Conservation (phyloP, 306 rosid species). For the Vicia sativa region DNA sequence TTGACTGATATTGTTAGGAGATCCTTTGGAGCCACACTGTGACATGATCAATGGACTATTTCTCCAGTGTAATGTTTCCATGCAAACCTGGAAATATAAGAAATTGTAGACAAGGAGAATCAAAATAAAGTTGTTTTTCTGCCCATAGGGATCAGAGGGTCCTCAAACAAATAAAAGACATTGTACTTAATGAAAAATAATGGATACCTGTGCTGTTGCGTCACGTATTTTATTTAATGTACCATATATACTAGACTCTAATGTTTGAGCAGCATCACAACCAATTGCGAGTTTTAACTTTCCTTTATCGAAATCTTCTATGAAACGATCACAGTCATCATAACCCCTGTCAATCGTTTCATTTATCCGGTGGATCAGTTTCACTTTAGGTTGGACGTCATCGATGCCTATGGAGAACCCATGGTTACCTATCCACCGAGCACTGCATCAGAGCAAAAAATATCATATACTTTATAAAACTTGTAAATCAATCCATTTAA, state of each 20-base stretch:
- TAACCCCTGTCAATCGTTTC: slow-evolving; percentile 60
- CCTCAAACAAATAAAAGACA: slow-evolving; percentile 22
- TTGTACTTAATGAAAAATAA: slow-evolving; percentile 23
- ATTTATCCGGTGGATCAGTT: slow-evolving; percentile 54
- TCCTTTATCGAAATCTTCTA: slow-evolving; percentile 65
- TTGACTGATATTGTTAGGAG: slow-evolving; percentile 87
- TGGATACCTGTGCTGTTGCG: slow-evolving; percentile 64
- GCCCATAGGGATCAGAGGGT: background rate
- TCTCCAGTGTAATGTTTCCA: slow-evolving; percentile 87
- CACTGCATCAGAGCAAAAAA: slow-evolving; percentile 61
- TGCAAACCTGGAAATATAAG: slow-evolving; percentile 66
- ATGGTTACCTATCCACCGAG: slow-evolving; percentile 96
- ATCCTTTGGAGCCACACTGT: slow-evolving; percentile 98
- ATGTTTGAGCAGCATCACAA: slow-evolving; percentile 91
- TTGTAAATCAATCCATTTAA: slow-evolving; percentile 27
- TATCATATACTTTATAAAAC: slow-evolving; percentile 31
- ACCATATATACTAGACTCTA: slow-evolving; percentile 65
- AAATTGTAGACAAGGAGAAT: background rate
- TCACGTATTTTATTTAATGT: slow-evolving; percentile 69
- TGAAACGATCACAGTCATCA: slow-evolving; percentile 58
- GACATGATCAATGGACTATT: slow-evolving; percentile 98
- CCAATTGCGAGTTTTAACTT: slow-evolving; percentile 73
- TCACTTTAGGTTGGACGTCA: slow-evolving; percentile 84
- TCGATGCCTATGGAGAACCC: slow-evolving; percentile 97
- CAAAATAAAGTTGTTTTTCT: slow-evolving; percentile 24